Evolutionary conservation across 1,284 basidiomycete genomes (phyloP), one percentile per base, ranked within the genome.

Genomic region (Boletus subluridellus): DNA sequence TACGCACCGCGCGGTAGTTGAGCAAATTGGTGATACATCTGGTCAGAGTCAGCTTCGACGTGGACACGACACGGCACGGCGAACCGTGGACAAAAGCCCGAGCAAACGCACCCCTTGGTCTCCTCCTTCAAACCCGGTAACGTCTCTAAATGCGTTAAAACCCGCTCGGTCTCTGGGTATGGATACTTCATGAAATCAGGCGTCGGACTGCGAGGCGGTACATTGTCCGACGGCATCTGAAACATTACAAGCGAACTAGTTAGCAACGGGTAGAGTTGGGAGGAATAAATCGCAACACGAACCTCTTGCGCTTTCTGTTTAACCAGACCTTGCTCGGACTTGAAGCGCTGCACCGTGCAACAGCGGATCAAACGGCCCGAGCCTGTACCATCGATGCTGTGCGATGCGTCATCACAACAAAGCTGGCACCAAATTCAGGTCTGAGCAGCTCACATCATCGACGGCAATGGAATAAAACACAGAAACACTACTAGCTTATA

Each of bases 21-120:
- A 80, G 78, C 9, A 90, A 74, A 56, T 82, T 86, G 42, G 77
- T 73, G 30, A 90, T 72, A 63, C 87, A 89, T 65, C 88, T 90
- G 10, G 5, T 12, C 34, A n/a, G n/a, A n/a, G 89, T 21, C 21
- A 21, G 21, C 21, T 21, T 21, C 21, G 21, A 21, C 21, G 21
- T 21, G 21, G 21, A 21, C 21, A 21, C 21, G 21, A 21, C 21
- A 21, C 21, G 21, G 21, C 21, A 21, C 21, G 1, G 21, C 21
- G 21, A 21, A 21, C 21, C 21, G 21, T 21, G 21, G 21, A 21
- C 21, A 3, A 11, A 4, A 4, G n/a, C n/a, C n/a, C n/a, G n/a
- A n/a, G 17, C 4, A 26, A 28, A 8, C 69, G 41, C 26, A 70
- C 69, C 42, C 26, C 47, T 56, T 73, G 11, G 68, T 65, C 26